Conservation (phyloP, 352 stramenopile species). For the Phytophthora litchii region DNA sequence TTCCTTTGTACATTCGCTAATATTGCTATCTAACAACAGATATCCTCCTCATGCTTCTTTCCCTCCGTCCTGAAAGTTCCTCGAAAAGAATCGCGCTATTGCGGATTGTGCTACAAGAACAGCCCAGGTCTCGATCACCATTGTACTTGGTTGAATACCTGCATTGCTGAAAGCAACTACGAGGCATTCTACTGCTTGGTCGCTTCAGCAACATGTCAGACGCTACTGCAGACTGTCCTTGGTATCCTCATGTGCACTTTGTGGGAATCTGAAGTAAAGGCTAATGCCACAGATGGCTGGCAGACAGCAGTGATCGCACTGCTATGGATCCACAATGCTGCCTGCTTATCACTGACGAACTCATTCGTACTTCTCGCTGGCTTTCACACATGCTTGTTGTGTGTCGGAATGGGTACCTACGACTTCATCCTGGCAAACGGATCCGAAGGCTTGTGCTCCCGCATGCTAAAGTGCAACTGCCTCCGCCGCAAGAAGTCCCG, state of each 20-base stretch:
- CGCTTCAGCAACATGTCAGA: constrained; percentile 60
- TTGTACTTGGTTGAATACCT: constrained; percentile 90
- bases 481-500: constrained; percentile 41
- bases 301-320: constrained; percentile 51
- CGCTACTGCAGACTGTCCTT: constrained; percentile 64
- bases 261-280: constrained; percentile 64
- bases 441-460: constrained; percentile 69
- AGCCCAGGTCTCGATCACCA: constrained; percentile 84
- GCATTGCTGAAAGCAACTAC: constrained; percentile 86
- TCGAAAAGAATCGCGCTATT: constrained; percentile 76
- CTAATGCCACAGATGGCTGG: constrained; percentile 45
- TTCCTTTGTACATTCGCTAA: not conserved
- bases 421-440: constrained; percentile 86
- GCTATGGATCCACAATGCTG: constrained; percentile 79
- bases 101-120: constrained; percentile 84
- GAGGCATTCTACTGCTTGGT: constrained; percentile 85
- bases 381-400: constrained; percentile 84
- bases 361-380: constrained; percentile 74
- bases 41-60: constrained; percentile 27
- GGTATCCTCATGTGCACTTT: constrained; percentile 79
- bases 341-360: constrained; percentile 60
- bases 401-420: constrained; percentile 76
- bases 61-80: constrained; percentile 55
- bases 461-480: constrained; percentile 81
- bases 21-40: constrained; percentile 23